These are phyloP conservation scores for Drosera capensis DNA, from an alignment of 148 eudicot genomes.

Conservation along the genomic window DNA sequence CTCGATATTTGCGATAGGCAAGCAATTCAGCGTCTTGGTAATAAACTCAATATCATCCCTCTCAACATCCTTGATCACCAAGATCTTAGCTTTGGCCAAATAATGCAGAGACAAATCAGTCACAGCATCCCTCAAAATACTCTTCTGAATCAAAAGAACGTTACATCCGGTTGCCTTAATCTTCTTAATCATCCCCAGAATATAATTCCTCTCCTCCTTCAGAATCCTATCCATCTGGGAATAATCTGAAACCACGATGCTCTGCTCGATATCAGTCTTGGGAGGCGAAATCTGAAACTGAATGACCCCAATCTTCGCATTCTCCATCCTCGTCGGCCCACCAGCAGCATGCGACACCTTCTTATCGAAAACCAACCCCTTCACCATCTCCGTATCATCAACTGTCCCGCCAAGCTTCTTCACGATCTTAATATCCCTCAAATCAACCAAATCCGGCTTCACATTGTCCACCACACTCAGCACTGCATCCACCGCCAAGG, in stretches of 20 bases:
- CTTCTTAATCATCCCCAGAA: conserved; percentile 89
- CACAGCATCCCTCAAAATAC: conserved; percentile 93
- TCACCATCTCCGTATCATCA: conserved; percentile 78
- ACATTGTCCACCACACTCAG: conserved; percentile 68
- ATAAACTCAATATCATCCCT: conserved; percentile 97
- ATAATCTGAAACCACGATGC: conserved; percentile 83
- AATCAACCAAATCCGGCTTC: conserved; percentile 71
- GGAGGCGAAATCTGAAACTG: conserved; percentile 97
- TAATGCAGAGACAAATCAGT: conserved; percentile 91
- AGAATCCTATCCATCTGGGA: conserved; percentile 92
- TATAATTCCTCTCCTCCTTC: conserved; percentile 93
- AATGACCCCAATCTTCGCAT: conserved; percentile 83
- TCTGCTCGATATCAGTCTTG: conserved; percentile 89
- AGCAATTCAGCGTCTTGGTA: conserved; percentile 83
- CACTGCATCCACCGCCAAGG: conserved; percentile 80
- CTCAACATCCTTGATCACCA: conserved; percentile 90
- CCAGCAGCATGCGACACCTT: conserved; percentile 84
- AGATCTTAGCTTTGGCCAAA: conserved; percentile 88
- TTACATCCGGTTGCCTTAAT: conserved; percentile 89
- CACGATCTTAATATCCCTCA: conserved; percentile 76
- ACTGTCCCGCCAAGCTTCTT: conserved; percentile 90
- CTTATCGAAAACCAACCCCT: conserved; percentile 85
- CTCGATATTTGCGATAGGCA: conserved; percentile 87
- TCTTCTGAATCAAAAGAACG: conserved; percentile 90
- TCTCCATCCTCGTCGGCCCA: conserved; percentile 73